phyloP scores from a whole-genome alignment of 1,284 basidiomycete genomes.

The Pseudozyma tsukubaensis region DNA sequence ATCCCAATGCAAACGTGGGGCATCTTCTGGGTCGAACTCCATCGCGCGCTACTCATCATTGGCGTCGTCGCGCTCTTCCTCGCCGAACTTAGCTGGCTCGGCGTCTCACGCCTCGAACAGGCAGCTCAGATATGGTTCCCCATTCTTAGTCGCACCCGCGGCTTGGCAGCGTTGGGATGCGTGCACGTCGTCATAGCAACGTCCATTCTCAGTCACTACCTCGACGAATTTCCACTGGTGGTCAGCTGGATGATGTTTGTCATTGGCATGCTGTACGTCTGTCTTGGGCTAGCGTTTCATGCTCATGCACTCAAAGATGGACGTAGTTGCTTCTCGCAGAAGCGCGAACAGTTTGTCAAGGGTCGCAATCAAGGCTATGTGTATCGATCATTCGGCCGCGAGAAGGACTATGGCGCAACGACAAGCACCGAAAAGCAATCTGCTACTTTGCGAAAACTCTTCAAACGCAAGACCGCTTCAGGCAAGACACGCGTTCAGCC shows the following conservation, averaged over 20 bases:
- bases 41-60: constrained; percentile 42
- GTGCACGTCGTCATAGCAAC: constrained; percentile 47
- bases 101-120: constrained; percentile 13
- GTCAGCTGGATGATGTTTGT: constrained; percentile 54
- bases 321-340: constrained; percentile 21
- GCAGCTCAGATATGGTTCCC: constrained; percentile 42
- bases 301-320: constrained; percentile 22
- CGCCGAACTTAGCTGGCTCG: constrained; percentile 50
- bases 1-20: constrained; percentile 60
- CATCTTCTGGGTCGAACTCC: constrained; percentile 58
- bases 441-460: constrained; percentile 5
- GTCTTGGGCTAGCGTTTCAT: constrained; percentile 24
- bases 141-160: constrained; percentile 31
- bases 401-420: constrained; percentile 12
- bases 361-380: background rate
- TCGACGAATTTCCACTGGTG: constrained; percentile 50
- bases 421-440: constrained; percentile 7
- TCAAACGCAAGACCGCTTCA: constrained; percentile 13
- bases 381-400: constrained; percentile 8
- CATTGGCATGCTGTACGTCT: constrained; percentile 38
- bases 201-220: constrained; percentile 42
- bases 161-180: constrained; percentile 44
- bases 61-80: constrained; percentile 27
- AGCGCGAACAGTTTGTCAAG: constrained; percentile 15
- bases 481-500: constrained; percentile 3